Percentiles rank a stretch among this genome's conserved stretches.
These are phyloP conservation scores for Ceratonia siliqua DNA, from an alignment of 306 rosid genomes.

Conservation along the genomic window DNA sequence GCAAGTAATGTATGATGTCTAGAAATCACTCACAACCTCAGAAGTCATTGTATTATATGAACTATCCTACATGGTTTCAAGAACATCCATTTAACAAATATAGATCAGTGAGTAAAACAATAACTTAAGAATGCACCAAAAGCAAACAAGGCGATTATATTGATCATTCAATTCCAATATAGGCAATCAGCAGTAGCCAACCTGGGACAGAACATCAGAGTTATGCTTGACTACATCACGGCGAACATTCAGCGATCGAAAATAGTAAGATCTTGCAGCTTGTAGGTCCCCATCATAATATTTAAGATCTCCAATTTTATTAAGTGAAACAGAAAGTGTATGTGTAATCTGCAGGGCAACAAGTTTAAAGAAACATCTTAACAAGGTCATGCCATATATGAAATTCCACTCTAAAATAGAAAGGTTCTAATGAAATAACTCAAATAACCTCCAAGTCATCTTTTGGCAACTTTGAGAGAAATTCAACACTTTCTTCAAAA, in stretches of 20 bases:
- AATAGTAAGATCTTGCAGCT: slow-evolving; percentile 81
- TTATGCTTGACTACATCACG: slow-evolving; percentile 66
- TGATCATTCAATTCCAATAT: slow-evolving; percentile 15
- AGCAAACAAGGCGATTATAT: slow-evolving; percentile 8
- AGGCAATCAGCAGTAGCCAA: slow-evolving; percentile 36
- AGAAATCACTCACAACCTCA: neutral
- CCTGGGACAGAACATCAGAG: slow-evolving; percentile 76
- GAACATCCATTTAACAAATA: slow-evolving; percentile 5
- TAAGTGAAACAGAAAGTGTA: slow-evolving; percentile 93
- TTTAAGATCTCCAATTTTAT: slow-evolving; percentile 96
- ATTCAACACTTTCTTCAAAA: slow-evolving; percentile 86
- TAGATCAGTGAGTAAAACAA: no score
- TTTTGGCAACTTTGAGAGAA: slow-evolving; percentile 81
- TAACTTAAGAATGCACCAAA: slow-evolving; percentile 10
- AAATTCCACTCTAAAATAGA: neutral
- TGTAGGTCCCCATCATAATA: slow-evolving; percentile 85
- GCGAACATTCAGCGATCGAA: slow-evolving; percentile 78
- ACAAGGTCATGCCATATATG: neutral
- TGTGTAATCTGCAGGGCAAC: slow-evolving; percentile 60
- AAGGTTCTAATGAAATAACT: slow-evolving; percentile 27
- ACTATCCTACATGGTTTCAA: neutral
- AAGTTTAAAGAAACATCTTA: slow-evolving; percentile 16
- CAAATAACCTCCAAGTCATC: slow-evolving; percentile 71
- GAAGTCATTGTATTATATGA: neutral
- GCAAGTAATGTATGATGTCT: neutral